phyloP scores from a whole-genome alignment of 371 early-diverging fungal genomes.

The Haplosporangium sp. region DNA sequence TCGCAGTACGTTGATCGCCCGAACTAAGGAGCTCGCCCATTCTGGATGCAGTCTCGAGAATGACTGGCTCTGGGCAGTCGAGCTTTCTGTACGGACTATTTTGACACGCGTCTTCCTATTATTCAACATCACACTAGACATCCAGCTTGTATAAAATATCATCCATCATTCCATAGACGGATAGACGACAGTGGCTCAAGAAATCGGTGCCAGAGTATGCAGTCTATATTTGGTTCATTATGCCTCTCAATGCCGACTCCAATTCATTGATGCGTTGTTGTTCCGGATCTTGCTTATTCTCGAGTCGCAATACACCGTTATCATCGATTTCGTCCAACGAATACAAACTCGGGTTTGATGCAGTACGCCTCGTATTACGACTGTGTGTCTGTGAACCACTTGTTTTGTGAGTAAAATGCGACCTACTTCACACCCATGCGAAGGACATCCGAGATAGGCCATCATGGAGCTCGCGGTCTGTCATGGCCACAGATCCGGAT shows the following conservation, averaged over 20 bases:
- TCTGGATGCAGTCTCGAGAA: constrained; percentile 21
- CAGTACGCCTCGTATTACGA: constrained; percentile 25
- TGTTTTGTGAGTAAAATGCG: constrained; percentile 13
- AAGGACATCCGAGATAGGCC: constrained; percentile 9
- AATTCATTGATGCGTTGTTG: constrained; percentile 7
- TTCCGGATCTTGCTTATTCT: constrained; percentile 20
- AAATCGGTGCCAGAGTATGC: not conserved
- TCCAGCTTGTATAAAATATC: constrained; percentile 22
- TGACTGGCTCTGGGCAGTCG: constrained; percentile 4
- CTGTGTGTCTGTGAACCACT: constrained; percentile 6
- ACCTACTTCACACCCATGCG: constrained; percentile 15
- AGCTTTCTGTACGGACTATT: constrained; percentile 23
- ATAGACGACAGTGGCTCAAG: not conserved
- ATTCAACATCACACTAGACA: constrained; percentile 15
- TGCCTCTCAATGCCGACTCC: not conserved
- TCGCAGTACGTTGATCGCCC: constrained; percentile 22
- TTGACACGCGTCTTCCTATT: constrained; percentile 33
- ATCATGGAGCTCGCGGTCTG: constrained; percentile 39
- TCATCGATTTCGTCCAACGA: not conserved
- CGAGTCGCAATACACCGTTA: not conserved
- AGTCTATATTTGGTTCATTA: not conserved
- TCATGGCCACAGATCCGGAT: constrained; percentile 6
- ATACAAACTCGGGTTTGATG: constrained; percentile 8
- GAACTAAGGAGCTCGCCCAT: constrained; percentile 17
- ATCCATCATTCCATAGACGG: constrained; percentile 1